phyloP scores from a whole-genome alignment of 345 rosid genomes.

The Euphorbia lathyris region DNA sequence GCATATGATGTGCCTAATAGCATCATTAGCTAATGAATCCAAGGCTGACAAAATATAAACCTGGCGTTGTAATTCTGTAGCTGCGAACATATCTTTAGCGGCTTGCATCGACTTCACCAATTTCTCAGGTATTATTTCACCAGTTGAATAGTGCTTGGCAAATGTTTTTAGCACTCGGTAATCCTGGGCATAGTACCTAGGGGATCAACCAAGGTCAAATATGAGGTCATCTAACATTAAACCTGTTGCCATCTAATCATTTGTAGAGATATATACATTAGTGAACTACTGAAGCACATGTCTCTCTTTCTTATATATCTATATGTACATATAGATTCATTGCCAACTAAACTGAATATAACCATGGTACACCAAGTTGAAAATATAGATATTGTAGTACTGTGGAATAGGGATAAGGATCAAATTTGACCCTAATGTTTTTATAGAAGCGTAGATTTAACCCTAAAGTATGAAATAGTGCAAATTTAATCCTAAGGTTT shows the following conservation, averaged over 20 bases:
- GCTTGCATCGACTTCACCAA: constrained; percentile 75
- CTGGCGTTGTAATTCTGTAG: constrained; percentile 96
- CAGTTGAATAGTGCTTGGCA: constrained; percentile 80
- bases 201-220: constrained; percentile 15
- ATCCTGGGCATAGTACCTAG: constrained; percentile 87
- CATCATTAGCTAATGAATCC: constrained; percentile 17
- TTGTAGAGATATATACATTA: too few relatives aligned
- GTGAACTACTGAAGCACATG: too few relatives aligned
- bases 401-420: too few relatives aligned
- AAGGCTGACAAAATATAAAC: constrained; percentile 32
- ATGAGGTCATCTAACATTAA: neutral
- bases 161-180: constrained; percentile 75
- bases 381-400: too few relatives aligned
- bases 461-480: too few relatives aligned
- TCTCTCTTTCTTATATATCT: too few relatives aligned
- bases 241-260: neutral
- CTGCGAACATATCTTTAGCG: constrained; percentile 89
- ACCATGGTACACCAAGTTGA: too few relatives aligned
- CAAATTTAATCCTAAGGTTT: too few relatives aligned
- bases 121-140: constrained; percentile 80
- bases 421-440: too few relatives aligned
- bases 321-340: too few relatives aligned
- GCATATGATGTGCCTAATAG: constrained; percentile 5
- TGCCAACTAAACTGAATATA: neutral
- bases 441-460: too few relatives aligned